Percentiles rank a stretch among this genome's conserved stretches.
phyloP scores from a whole-genome alignment of 495 filamentous ascomycete species.

The Annulohypoxylon stygium region DNA sequence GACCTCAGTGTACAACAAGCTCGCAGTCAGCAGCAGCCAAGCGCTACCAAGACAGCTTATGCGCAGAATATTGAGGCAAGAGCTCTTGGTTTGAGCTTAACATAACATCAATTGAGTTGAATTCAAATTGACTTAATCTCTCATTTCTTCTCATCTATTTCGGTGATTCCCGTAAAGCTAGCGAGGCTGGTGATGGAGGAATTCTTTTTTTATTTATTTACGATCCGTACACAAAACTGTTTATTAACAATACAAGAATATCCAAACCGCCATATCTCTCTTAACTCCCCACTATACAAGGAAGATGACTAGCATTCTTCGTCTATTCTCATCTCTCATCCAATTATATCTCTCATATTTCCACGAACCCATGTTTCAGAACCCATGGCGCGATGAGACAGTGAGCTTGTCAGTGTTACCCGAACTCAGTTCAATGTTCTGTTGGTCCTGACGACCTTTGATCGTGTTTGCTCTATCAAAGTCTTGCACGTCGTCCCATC shows the following conservation, averaged over 20 bases:
- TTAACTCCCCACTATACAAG: conserved; percentile 4
- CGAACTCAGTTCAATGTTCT: neutral
- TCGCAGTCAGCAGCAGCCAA: conserved; percentile 20
- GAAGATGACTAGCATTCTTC: conserved; percentile 38
- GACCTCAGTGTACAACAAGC: neutral
- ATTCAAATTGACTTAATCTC: neutral
- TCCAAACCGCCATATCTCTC: conserved; percentile 16
- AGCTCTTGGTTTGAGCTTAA: conserved; percentile 40
- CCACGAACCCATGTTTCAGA: neutral
- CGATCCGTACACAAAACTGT: conserved; percentile 9
- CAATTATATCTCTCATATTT: conserved; percentile 11
- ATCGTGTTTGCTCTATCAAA: neutral
- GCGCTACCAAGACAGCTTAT: conserved; percentile 9
- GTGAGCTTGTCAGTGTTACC: neutral
- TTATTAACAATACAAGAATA: conserved; percentile 18
- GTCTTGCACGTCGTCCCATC: neutral
- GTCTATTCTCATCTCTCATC: conserved; percentile 19
- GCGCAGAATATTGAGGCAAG: conserved; percentile 5
- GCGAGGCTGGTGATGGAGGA: neutral
- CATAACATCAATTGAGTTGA: conserved; percentile 28
- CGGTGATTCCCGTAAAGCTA: neutral
- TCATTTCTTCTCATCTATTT: neutral
- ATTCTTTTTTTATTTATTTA: neutral
- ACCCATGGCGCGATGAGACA: neutral
- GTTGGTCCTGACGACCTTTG: neutral